phyloP scores from a whole-genome alignment of 768 basidiomycete species.

The Leucogyrophana mollusca region DNA sequence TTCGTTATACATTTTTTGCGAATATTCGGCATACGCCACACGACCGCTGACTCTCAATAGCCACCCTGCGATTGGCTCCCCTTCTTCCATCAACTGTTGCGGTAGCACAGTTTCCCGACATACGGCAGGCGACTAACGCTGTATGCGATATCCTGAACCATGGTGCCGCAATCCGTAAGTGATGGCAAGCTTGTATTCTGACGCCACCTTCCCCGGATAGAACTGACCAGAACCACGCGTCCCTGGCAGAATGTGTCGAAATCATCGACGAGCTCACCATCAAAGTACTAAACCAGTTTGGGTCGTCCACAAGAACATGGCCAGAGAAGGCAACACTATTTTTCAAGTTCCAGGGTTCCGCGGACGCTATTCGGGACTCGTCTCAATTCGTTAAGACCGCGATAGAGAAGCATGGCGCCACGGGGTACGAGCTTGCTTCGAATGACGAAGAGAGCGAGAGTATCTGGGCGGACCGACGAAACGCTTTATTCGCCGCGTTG shows the following conservation, averaged over 20 bases:
- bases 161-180: slow-evolving; percentile 27
- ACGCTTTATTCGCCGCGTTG: slow-evolving; percentile 24
- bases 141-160: slow-evolving; percentile 38
- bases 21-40: background rate
- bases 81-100: slow-evolving; percentile 78
- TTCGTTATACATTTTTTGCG: too few relatives aligned
- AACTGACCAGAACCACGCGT: background rate
- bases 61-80: slow-evolving; percentile 76
- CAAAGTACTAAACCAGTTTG: slow-evolving; percentile 19
- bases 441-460: slow-evolving; percentile 34
- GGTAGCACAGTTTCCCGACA: slow-evolving; percentile 40
- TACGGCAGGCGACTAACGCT: slow-evolving; percentile 38
- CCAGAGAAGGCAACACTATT: slow-evolving; percentile 36
- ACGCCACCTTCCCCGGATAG: too few relatives aligned
- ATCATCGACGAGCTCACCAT: slow-evolving; percentile 40
- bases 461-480: slow-evolving; percentile 36
- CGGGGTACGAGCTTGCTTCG: slow-evolving; percentile 36
- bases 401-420: slow-evolving; percentile 36
- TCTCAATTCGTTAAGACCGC: slow-evolving; percentile 31
- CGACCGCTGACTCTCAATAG: slow-evolving; percentile 32
- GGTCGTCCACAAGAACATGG: slow-evolving; percentile 27
- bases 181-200: background rate
- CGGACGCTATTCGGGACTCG: slow-evolving; percentile 29
- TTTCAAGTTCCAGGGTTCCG: slow-evolving; percentile 44
- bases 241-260: slow-evolving; percentile 40